Conservation (phyloP, 129 eudicot species). For the Flaveria trinervia region DNA sequence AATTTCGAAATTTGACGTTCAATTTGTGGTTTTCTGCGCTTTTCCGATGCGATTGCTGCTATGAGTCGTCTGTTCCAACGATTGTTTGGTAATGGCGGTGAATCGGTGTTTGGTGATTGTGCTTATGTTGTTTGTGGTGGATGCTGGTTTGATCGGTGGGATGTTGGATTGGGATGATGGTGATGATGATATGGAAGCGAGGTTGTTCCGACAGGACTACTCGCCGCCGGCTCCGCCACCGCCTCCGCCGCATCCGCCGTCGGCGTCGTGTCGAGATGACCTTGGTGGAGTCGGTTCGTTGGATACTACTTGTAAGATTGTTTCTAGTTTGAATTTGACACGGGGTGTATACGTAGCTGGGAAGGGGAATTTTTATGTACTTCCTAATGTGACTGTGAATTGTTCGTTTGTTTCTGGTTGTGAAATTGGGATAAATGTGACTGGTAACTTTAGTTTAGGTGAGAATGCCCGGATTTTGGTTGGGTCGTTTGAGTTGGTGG, state of each 20-base stretch:
- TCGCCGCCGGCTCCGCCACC: constrained; percentile 98
- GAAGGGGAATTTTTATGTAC: constrained; percentile 72
- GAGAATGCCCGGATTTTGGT: constrained; percentile 53
- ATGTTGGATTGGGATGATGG: constrained; percentile 19
- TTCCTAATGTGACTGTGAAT: constrained; percentile 60
- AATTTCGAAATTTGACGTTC: constrained; percentile 13
- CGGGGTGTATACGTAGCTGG: constrained; percentile 71
- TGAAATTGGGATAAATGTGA: constrained; percentile 56
- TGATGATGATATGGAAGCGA: neutral
- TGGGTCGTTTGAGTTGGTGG: constrained; percentile 53
- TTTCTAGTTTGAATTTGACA: constrained; percentile 58
- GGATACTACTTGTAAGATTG: constrained; percentile 83
- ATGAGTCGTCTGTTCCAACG: constrained; percentile 27
- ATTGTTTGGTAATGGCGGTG: constrained; percentile 33
- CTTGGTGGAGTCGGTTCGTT: constrained; percentile 79
- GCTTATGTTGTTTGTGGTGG: neutral
- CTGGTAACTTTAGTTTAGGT: constrained; percentile 84
- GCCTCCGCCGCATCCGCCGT: constrained; percentile 90
- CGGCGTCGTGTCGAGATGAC: constrained; percentile 75
- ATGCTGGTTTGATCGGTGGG: constrained; percentile 22
- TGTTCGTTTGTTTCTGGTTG: constrained; percentile 63
- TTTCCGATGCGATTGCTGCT: constrained; percentile 39
- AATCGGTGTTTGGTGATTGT: neutral
- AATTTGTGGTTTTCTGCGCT: neutral
- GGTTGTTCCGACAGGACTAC: constrained; percentile 73